phyloP scores from a whole-genome alignment of 192 early-diverging fungal species.

The Mortierella hygrophila region DNA sequence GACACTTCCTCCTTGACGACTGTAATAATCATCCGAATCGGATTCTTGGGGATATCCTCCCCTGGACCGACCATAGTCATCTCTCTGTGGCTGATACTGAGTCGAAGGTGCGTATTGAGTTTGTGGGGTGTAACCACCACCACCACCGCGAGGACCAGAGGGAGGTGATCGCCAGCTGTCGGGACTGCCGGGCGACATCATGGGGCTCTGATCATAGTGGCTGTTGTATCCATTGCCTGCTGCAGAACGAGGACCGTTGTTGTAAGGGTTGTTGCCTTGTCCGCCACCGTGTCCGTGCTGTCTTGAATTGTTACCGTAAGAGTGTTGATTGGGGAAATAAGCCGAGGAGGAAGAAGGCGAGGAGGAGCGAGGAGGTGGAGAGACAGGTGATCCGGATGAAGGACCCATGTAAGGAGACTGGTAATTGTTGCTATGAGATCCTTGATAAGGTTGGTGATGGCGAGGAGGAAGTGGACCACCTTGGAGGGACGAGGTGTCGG shows the following conservation, averaged over 20 bases:
- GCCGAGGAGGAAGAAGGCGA: slow-evolving; percentile 32
- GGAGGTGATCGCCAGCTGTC: slow-evolving; percentile 52
- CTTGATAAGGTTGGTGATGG: slow-evolving; percentile 2
- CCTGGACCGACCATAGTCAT: slow-evolving; percentile 4
- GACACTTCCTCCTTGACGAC: slow-evolving; percentile 17
- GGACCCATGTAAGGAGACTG: slow-evolving; percentile 39
- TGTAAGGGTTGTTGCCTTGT: background rate
- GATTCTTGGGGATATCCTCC: slow-evolving; percentile 27
- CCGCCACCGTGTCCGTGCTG: background rate
- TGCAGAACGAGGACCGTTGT: slow-evolving; percentile 5
- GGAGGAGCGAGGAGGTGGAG: slow-evolving; percentile 27
- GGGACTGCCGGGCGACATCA: slow-evolving; percentile 41
- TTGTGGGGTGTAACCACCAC: slow-evolving; percentile 20
- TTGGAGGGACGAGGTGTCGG: slow-evolving; percentile 46
- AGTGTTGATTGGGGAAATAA: slow-evolving; percentile 21
- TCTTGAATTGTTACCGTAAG: slow-evolving; percentile 18
- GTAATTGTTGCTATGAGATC: slow-evolving; percentile 21
- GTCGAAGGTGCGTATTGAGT: slow-evolving; percentile 16
- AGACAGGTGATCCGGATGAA: slow-evolving; percentile 25
- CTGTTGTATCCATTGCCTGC: slow-evolving; percentile 17
- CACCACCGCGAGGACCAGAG: slow-evolving; percentile 28
- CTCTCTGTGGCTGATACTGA: slow-evolving; percentile 24
- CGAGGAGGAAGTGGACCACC: slow-evolving; percentile 2
- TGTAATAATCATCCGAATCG: slow-evolving; percentile 52
- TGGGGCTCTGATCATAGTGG: slow-evolving; percentile 47